Percentiles rank a stretch among this genome's conserved stretches.
phyloP scores from a whole-genome alignment of 2,329 filamentous ascomycete species.

The Endoconidiophora laricicola region DNA sequence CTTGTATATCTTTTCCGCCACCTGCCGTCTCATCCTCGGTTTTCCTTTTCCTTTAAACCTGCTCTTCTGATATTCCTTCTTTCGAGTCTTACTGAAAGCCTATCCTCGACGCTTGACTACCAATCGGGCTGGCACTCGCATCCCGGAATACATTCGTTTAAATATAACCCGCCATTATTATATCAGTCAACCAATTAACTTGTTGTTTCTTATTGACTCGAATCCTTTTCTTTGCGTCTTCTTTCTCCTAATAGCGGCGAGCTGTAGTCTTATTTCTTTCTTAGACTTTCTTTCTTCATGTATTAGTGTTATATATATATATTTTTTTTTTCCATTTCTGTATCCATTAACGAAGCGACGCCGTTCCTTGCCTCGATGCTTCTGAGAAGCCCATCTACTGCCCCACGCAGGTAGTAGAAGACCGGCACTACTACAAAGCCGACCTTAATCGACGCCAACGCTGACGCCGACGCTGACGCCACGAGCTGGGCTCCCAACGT shows the following conservation, averaged over 20 bases:
- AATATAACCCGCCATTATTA: not conserved
- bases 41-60: too few relatives aligned
- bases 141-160: not conserved
- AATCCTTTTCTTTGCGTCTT: not conserved
- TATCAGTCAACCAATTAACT: not conserved
- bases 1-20: not conserved
- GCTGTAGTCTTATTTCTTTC: not conserved
- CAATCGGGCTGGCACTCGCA: too few relatives aligned
- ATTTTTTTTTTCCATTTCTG: not conserved
- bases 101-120: too few relatives aligned
- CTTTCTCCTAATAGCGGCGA: not conserved
- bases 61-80: too few relatives aligned
- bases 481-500: slow-evolving; percentile 6
- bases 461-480: not conserved
- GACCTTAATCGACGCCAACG: not conserved
- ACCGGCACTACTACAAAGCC: not conserved
- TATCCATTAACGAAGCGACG: not conserved
- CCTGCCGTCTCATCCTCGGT: not conserved
- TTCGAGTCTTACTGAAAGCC: too few relatives aligned
- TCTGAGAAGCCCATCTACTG: not conserved
- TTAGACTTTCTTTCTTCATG: not conserved
- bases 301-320: not conserved
- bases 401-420: too few relatives aligned
- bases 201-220: not conserved
- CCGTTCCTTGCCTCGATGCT: slow-evolving; percentile 1